Percentiles rank a stretch among this genome's conserved stretches.
phyloP scores from a whole-genome alignment of 345 rosid species.

The Dimocarpus longan region DNA sequence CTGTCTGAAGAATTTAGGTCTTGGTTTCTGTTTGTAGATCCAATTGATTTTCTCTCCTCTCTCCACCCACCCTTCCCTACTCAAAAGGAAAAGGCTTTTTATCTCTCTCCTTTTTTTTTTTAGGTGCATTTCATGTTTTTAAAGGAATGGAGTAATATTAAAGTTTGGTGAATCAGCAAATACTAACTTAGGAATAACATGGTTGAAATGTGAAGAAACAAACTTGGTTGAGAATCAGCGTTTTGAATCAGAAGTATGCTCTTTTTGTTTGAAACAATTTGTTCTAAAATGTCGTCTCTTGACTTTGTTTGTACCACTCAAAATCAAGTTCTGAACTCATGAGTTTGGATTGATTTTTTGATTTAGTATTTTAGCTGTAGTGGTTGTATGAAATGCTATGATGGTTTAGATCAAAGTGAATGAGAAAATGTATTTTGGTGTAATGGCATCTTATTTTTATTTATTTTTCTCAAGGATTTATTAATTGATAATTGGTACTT shows the following conservation, averaged over 20 bases:
- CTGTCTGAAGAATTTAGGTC: background rate
- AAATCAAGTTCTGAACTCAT: background rate
- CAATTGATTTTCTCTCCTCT: background rate
- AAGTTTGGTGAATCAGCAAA: background rate
- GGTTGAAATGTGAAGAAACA: background rate
- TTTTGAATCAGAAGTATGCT: background rate
- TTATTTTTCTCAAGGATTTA: background rate
- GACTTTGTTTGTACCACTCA: background rate
- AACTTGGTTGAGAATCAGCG: background rate
- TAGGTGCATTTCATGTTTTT: background rate
- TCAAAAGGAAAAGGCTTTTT: background rate
- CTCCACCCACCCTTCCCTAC: background rate
- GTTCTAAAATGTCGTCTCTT: background rate
- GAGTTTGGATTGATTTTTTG: background rate
- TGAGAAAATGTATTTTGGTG: background rate
- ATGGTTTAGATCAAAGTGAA: background rate
- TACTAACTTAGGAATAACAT: background rate
- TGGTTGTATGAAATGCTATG: no score
- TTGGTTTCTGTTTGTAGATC: background rate
- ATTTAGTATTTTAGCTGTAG: background rate
- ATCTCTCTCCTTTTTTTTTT: background rate
- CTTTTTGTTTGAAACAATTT: background rate
- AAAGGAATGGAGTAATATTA: background rate
- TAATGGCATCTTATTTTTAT: background rate
- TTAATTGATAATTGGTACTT: background rate